These are phyloP conservation scores for Peziza echinospora DNA, from an alignment of 495 filamentous ascomycete genomes.

Conservation along the genomic window DNA sequence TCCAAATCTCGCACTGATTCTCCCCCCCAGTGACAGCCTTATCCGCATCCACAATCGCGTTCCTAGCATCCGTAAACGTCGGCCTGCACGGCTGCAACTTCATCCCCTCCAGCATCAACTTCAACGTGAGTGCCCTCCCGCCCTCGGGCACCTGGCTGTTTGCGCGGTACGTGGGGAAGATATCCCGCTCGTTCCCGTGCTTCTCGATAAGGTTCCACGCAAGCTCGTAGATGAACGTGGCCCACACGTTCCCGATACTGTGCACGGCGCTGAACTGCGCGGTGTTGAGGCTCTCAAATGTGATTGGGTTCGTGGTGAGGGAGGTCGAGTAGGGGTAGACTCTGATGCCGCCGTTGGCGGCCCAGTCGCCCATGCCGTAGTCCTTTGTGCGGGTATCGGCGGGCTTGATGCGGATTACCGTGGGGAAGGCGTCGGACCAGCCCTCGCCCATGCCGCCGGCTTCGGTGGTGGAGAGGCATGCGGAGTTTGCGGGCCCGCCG, in stretches of 20 bases:
- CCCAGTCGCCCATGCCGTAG: constrained; percentile 29
- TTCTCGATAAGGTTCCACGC: constrained; percentile 33
- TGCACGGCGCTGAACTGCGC: constrained; percentile 21
- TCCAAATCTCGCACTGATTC: constrained; percentile 33
- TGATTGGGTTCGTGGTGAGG: constrained; percentile 25
- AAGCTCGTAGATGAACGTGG: constrained; percentile 31
- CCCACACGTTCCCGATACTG: constrained; percentile 30
- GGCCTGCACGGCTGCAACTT: constrained; percentile 34
- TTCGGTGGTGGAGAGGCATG: constrained; percentile 26
- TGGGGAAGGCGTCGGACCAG: constrained; percentile 33
- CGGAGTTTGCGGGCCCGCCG: constrained; percentile 29
- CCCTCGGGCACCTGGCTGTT: constrained; percentile 27
- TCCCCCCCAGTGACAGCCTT: constrained; percentile 27
- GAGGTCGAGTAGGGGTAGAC: constrained; percentile 30
- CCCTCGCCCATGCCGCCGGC: constrained; percentile 34
- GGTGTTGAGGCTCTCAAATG: constrained; percentile 24
- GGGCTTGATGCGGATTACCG: constrained; percentile 28
- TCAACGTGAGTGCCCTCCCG: constrained; percentile 29
- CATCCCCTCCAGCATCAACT: constrained; percentile 32
- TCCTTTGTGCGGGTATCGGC: constrained; percentile 25
- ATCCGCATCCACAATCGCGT: constrained; percentile 34
- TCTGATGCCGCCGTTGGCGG: constrained; percentile 25
- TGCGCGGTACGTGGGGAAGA: constrained; percentile 23
- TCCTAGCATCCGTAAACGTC: constrained; percentile 28
- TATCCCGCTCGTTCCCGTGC: constrained; percentile 25